A percentile compares a stretch with the other conserved stretches of the same genome.
These are phyloP conservation scores for Chalaropsis thielavioides DNA, from an alignment of 2,329 filamentous ascomycete genomes.

Conservation along the genomic window DNA sequence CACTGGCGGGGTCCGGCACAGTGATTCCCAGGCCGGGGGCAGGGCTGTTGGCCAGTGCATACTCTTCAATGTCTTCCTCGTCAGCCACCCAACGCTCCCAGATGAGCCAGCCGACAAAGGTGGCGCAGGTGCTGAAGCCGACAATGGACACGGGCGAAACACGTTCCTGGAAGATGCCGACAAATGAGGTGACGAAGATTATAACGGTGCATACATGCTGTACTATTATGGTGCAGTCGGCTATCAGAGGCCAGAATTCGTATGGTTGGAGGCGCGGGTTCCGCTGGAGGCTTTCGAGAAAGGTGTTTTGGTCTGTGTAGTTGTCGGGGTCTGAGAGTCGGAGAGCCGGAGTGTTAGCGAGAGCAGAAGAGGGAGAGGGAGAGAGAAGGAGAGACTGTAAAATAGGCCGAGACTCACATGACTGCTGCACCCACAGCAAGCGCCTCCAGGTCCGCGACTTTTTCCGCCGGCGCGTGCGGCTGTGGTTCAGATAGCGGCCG, in stretches of 20 bases:
- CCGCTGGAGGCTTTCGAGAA: constrained; percentile 86
- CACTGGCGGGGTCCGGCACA: neutral
- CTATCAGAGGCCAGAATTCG: constrained; percentile 93
- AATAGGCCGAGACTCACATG: constrained; percentile 48
- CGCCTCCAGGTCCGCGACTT: constrained; percentile 77
- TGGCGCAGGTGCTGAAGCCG: constrained; percentile 67
- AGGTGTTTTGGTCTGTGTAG: constrained; percentile 93
- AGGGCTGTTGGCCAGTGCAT: constrained; percentile 22
- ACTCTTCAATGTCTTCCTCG: constrained; percentile 40
- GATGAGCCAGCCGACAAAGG: constrained; percentile 73
- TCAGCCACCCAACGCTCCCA: constrained; percentile 85
- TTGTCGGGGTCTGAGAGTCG: constrained; percentile 70
- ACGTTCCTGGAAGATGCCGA: constrained; percentile 72
- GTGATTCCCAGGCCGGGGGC: constrained; percentile 22
- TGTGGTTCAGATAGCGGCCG: constrained; percentile 41
- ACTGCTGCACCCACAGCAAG: constrained; percentile 93
- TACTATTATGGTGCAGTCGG: constrained; percentile 89
- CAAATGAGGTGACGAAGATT: constrained; percentile 89
- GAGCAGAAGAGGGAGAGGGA: constrained; percentile 24
- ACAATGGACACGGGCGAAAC: constrained; percentile 86
- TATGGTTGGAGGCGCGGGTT: constrained; percentile 90
- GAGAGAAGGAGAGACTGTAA: neutral
- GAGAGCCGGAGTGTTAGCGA: neutral
- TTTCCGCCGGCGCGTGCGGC: constrained; percentile 49
- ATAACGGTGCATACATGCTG: constrained; percentile 92